Conservation (phyloP, 192 early-diverging fungal species). For the Mortierella claussenii region DNA sequence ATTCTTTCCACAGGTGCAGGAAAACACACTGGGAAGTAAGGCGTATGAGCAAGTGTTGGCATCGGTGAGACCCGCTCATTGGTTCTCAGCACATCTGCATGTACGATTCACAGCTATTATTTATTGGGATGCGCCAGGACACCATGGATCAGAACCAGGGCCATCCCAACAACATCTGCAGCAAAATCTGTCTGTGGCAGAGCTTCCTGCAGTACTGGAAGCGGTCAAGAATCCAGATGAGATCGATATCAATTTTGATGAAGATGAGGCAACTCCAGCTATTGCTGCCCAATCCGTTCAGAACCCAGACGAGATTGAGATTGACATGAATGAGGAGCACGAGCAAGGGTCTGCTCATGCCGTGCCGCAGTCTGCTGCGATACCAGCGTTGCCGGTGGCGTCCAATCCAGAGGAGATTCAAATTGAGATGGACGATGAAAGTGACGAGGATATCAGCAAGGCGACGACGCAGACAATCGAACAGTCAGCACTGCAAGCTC, state of each 20-base stretch:
- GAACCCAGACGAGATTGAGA: slow-evolving; percentile 57
- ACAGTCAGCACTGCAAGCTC: background rate
- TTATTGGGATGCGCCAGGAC: slow-evolving; percentile 33
- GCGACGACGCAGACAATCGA: slow-evolving; percentile 3
- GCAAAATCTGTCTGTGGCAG: background rate
- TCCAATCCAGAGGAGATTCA: slow-evolving; percentile 73
- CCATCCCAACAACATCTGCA: slow-evolving; percentile 2
- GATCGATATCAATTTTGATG: slow-evolving; percentile 49
- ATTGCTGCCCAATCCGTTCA: background rate
- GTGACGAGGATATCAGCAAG: slow-evolving; percentile 49
- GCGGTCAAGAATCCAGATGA: slow-evolving; percentile 50
- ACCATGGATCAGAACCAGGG: slow-evolving; percentile 1
- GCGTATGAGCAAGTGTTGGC: slow-evolving; percentile 78
- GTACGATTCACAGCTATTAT: slow-evolving; percentile 86
- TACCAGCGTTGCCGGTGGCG: too few species aligned
- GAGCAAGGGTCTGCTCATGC: too few species aligned
- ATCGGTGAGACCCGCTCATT: slow-evolving; percentile 82
- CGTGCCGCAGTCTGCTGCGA: too few species aligned
- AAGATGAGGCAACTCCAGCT: background rate
- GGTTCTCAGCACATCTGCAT: slow-evolving; percentile 98
- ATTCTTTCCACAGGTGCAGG: slow-evolving; percentile 60
- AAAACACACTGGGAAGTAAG: slow-evolving; percentile 80
- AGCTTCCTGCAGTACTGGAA: background rate
- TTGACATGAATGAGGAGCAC: slow-evolving; percentile 38
- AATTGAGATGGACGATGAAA: slow-evolving; percentile 56